Evolutionary conservation across 2,329 filamentous ascomycete species (phyloP).

Genomic region (Aspergillus jensenii): DNA sequence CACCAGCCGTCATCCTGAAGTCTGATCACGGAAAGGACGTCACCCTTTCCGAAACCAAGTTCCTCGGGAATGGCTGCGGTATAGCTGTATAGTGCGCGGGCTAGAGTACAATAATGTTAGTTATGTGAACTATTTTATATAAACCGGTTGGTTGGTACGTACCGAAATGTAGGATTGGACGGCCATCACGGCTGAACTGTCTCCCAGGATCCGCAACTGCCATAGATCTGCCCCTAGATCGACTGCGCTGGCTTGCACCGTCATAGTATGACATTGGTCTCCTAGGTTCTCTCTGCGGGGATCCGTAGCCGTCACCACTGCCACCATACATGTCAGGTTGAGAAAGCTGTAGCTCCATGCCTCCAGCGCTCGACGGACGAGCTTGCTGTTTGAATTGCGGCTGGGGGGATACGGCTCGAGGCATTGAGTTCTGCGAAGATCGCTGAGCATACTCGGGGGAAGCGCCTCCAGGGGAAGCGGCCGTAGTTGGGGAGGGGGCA

Average conservation of each 20-base stretch:
- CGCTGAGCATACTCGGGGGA: conserved; percentile 3
- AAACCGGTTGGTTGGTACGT: conserved; percentile 43
- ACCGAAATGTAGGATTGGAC: conserved; percentile 91
- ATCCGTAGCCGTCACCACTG: conserved; percentile 32
- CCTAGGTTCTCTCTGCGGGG: conserved; percentile 38
- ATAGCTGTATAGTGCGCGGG: conserved; percentile 91
- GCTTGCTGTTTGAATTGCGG: conserved; percentile 51
- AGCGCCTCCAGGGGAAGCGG: neutral
- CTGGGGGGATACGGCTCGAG: conserved; percentile 51
- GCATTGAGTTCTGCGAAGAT: neutral
- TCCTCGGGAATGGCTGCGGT: conserved; percentile 94
- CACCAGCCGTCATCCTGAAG: conserved; percentile 99
- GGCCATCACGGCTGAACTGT: conserved; percentile 81
- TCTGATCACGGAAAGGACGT: conserved; percentile 81
- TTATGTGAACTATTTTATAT: neutral
- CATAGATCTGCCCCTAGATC: conserved; percentile 75
- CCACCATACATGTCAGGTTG: conserved; percentile 57
- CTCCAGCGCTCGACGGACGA: conserved; percentile 49
- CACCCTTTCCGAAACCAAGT: conserved; percentile 86
- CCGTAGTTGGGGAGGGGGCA: conserved; percentile 7
- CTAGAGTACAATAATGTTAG: conserved; percentile 49
- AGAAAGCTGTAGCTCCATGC: conserved; percentile 71
- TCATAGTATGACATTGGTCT: conserved; percentile 52
- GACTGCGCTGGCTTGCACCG: conserved; percentile 49
- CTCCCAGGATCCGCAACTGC: conserved; percentile 68